Evolutionary conservation across 2,329 filamentous ascomycete species (phyloP), one percentile per base, ranked within the genome.

Genomic region (Exophiala viscosa): DNA sequence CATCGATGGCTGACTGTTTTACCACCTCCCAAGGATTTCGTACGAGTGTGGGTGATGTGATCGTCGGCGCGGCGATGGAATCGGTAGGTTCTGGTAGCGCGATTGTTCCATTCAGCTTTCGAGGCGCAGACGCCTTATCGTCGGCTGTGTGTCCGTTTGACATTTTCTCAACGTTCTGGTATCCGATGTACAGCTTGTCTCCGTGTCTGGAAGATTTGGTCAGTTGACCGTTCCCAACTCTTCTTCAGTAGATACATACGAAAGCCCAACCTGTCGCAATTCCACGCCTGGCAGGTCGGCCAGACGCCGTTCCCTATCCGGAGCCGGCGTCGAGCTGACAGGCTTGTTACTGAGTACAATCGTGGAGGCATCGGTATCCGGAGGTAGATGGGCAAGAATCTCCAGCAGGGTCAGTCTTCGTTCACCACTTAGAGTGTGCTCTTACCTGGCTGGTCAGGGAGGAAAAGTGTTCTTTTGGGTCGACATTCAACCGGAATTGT

Each of bases 11-110:
- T 2, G 91, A 95, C 72, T 99, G 93, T 65, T 84, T 84, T 13
- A 97, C 87, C 7, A 87, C 82, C 66, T 99, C 93, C 93, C 93
- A 97, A 0, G 90, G 89, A 60, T 93, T 96, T 70, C 87, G 89
- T 64, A 91, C 86, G 47, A 83, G 76, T 10, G 61, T 54, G 17
- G 60, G 54, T 33, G 63, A 55, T 34, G 60, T 58, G 45, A 69
- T 67, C 11, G 60, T 34, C 28, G 59, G 55, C 9, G 45, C 36
- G 35, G 42, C 8, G 54, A 81, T 82, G 3, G 50, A 42, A 54
- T 81, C 82, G 20, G 45, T 38, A 14, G 57, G 17, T 11, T 57
- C 50, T 11, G 60, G 55, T 6, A 60, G 42, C 14, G 57, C 58
- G 38, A 93, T 81, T 62, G 86, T 85, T 57, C 89, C 90, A 69